Evolutionary conservation across 2,329 filamentous ascomycete genomes (phyloP), one percentile per base, ranked within the genome.

Genomic region (Apiospora phragmitis): DNA sequence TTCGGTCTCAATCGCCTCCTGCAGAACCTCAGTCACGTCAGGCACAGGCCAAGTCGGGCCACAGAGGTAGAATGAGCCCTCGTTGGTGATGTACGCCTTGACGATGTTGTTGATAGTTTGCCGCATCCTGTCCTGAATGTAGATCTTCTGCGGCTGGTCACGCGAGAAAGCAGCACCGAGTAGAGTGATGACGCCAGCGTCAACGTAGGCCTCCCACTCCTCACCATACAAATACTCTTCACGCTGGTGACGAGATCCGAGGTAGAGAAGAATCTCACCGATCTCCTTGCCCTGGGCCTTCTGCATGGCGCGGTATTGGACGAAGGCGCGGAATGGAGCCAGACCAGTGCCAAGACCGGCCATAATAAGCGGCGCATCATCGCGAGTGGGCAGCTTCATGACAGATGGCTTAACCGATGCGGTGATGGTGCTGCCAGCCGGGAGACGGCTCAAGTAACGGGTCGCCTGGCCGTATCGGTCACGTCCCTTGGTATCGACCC

Each of bases 141-240:
- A 99, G 75, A 99, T 97, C 91, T 99, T 99, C 85, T 98, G 88
- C 21, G 94, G 93, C 88, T 99, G 96, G 80, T 99, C 96, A 80
- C 96, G 92, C 71, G 94, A 97, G 87, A 99, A 99, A 59, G 96
- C 96, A 68, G 94, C 91, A 68, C 96, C 96, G 68, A 99, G 90
- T 55, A 97, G 89, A 0, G 96, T 99, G 80, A 99, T 95, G 76
- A 99, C 94, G 68, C 96, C 96, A 0, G 96, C 94, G 72, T 95
- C 95, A 79, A 96, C 90, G 83, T 99, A 99, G 0, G 96, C 96
- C 83, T 99, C 96, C 96, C 96, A 99, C 83, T 99, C 96, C 83
- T 99, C 96, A 73, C 96, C 96, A 79, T 98, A 99, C 72, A 98
- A 91, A 83, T 99, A 99, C 85, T 99, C 96, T 84, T 99, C 96